A percentile compares a stretch with the other conserved stretches of the same genome.
Conservation (phyloP, 2,329 filamentous ascomycete genomes). For the Penicillium sp. region DNA sequence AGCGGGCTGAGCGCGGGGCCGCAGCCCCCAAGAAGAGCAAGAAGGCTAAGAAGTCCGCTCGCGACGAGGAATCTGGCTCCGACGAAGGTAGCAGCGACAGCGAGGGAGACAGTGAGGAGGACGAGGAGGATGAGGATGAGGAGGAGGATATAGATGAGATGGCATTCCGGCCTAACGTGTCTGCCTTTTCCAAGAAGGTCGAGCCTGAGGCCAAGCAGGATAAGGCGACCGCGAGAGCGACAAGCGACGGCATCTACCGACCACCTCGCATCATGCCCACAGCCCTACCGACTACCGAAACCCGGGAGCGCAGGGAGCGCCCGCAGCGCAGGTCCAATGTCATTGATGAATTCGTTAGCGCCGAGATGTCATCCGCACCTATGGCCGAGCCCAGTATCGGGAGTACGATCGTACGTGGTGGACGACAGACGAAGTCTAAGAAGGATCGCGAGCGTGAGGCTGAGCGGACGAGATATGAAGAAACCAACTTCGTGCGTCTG, state of each 20-base stretch:
- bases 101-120: slow-evolving; percentile 28
- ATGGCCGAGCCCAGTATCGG: slow-evolving; percentile 82
- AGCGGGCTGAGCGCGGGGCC: too few species aligned
- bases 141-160: slow-evolving; percentile 51
- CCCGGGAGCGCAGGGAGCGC: slow-evolving; percentile 52
- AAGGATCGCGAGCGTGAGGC: slow-evolving; percentile 67
- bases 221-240: slow-evolving; percentile 18
- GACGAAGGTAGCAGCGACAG: slow-evolving; percentile 22
- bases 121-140: too few species aligned
- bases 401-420: slow-evolving; percentile 71
- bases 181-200: slow-evolving; percentile 37
- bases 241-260: slow-evolving; percentile 76
- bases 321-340: slow-evolving; percentile 63
- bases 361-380: slow-evolving; percentile 76
- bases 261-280: slow-evolving; percentile 83
- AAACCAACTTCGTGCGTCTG: slow-evolving; percentile 79
- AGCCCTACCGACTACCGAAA: slow-evolving; percentile 62
- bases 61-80: too few species aligned
- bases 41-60: slow-evolving; percentile 17
- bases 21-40: too few species aligned
- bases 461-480: slow-evolving; percentile 78
- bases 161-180: slow-evolving; percentile 54
- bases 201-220: slow-evolving; percentile 31
- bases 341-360: slow-evolving; percentile 81
- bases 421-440: slow-evolving; percentile 68